These are phyloP conservation scores for Cubamyces lactineus DNA, from an alignment of 768 basidiomycete species.

Conservation along the genomic window DNA sequence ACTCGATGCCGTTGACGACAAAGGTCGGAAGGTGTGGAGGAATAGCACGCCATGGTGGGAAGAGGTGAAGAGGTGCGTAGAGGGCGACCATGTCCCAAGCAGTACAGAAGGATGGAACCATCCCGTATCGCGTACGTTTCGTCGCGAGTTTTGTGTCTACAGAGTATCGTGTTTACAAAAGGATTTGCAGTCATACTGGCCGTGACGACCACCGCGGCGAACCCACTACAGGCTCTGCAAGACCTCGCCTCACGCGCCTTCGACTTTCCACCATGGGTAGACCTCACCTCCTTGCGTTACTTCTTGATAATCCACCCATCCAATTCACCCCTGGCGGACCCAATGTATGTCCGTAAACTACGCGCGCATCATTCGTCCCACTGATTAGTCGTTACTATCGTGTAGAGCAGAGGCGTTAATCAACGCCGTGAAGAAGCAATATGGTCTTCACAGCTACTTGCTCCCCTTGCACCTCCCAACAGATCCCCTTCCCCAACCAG, in stretches of 20 bases:
- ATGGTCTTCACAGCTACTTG: slow-evolving; percentile 76
- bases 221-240: slow-evolving; percentile 80
- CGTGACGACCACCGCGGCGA: slow-evolving; percentile 79
- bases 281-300: slow-evolving; percentile 68
- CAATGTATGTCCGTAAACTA: slow-evolving; percentile 61
- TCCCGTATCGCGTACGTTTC: slow-evolving; percentile 69
- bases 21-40: slow-evolving; percentile 28
- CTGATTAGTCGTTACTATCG: slow-evolving; percentile 5
- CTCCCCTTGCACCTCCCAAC: slow-evolving; percentile 64
- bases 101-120: slow-evolving; percentile 85
- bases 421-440: slow-evolving; percentile 89
- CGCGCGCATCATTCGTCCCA: slow-evolving; percentile 1
- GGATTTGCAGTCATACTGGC: slow-evolving; percentile 67
- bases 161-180: background rate
- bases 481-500: slow-evolving; percentile 59
- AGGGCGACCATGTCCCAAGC: slow-evolving; percentile 76
- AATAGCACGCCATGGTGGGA: slow-evolving; percentile 85
- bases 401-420: slow-evolving; percentile 74
- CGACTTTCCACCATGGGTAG: slow-evolving; percentile 83
- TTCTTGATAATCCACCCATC: slow-evolving; percentile 78
- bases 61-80: slow-evolving; percentile 73
- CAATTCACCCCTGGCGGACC: slow-evolving; percentile 68
- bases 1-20: slow-evolving; percentile 51
- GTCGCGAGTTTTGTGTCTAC: background rate
- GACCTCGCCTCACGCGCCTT: slow-evolving; percentile 66